Base-by-base conservation (phyloP, 345 rosid genomes). In the Gossypium arboreum region DNA sequence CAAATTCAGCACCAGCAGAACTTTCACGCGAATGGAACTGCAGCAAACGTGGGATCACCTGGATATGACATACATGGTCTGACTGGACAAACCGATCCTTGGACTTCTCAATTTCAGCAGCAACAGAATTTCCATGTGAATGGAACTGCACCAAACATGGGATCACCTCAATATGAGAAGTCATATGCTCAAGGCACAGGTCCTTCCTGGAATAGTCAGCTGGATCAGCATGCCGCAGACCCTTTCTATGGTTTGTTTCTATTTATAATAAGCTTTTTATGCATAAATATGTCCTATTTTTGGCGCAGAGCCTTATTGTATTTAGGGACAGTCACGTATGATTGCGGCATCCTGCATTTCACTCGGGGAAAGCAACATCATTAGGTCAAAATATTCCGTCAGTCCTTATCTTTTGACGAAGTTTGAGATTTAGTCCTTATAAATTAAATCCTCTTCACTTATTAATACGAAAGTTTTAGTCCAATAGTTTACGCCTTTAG, bases 171-270 rank as follows among this genome's bases (percentile, higher is more conserved):
- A 54, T 90, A 86, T 52, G 90, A 86, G 85, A 91, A 88, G 78
- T 77, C 87, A 50, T 87, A 85, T 27, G 79, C 85, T 82, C 96
- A 86, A 83, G 88, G 82, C 51, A 62, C 79, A 15, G 84, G 84
- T 74, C 77, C 88, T 79, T 81, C 84, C 59, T 93, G 99, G 99
- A 93, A 83, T 78, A 92, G 92, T 75, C 92, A 89, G 73, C 79
- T 85, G 43, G 75, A 80, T 54, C 80, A 77, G 73, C 89, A 86
- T 34, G 72, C 90, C 73, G 55, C 97, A 85, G 78, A 88, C 94
- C 29, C 60, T 25, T 82, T 78, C 20, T 91, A 88, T 77, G 98
- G 99, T 95, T 70, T 4, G 76, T 51, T 78, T 65, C 52, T 69
- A 50, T 72, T 75, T 59, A 58, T 65, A 13, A 34, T 47, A 29